A percentile compares a stretch with the other conserved stretches of the same genome.
These are phyloP conservation scores for Solanum clarkiae DNA, from an alignment of 257 asterid genomes.

Conservation along the genomic window DNA sequence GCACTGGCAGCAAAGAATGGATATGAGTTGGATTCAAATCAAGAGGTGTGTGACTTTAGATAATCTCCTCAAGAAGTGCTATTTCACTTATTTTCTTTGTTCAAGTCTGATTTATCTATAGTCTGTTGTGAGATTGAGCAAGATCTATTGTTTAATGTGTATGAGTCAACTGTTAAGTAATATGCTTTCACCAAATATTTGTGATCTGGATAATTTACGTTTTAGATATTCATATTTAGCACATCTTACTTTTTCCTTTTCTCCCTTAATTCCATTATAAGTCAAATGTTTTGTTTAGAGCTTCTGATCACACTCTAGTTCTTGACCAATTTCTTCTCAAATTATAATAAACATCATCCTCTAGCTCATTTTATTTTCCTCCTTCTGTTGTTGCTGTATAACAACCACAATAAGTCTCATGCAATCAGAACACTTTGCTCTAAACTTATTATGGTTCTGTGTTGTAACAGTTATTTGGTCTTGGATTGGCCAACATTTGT, in stretches of 20 bases:
- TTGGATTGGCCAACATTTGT: slow-evolving; percentile 87
- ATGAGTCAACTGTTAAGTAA: neutral
- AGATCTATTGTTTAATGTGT: neutral
- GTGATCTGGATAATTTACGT: neutral
- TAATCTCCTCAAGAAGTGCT: neutral
- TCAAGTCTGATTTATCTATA: neutral
- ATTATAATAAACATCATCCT: neutral
- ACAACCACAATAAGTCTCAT: neutral
- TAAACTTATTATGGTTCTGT: neutral
- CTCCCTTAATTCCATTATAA: neutral
- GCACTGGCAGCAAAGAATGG: slow-evolving; percentile 98
- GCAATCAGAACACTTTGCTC: neutral
- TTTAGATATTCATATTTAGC: neutral
- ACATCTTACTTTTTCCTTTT: neutral
- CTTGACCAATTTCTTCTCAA: neutral
- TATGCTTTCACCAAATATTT: neutral
- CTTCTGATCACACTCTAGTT: neutral
- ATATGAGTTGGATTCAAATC: slow-evolving; percentile 92
- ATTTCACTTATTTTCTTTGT: neutral
- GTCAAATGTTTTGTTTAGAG: neutral
- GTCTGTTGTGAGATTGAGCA: neutral
- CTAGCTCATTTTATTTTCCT: neutral
- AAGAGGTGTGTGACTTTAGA: slow-evolving; percentile 49
- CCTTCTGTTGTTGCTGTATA: neutral
- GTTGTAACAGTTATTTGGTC: slow-evolving; percentile 79